Percentiles rank a stretch among this genome's conserved stretches.
Evolutionary conservation across 129 eudicot species (phyloP).

Genomic region (Helianthus annuus): DNA sequence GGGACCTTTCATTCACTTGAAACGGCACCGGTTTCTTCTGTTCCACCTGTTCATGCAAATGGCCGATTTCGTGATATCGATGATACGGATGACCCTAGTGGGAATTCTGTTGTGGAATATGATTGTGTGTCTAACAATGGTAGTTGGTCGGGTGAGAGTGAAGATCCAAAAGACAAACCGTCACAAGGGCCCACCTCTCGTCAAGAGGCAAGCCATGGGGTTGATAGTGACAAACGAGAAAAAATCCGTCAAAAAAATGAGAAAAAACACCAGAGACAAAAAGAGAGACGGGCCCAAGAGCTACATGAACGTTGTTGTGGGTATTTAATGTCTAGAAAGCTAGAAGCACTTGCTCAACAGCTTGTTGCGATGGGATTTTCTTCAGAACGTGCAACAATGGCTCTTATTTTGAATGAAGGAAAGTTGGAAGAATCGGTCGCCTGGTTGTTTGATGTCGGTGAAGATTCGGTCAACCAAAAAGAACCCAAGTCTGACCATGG

Average conservation of each 20-base stretch:
- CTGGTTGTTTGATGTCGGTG: slow-evolving; percentile 70
- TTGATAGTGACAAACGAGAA: slow-evolving; percentile 71
- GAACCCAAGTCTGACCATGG: slow-evolving; percentile 28
- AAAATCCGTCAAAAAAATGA: slow-evolving; percentile 79
- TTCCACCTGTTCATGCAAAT: slow-evolving; percentile 46
- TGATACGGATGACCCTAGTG: slow-evolving; percentile 60
- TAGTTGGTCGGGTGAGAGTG: slow-evolving; percentile 88
- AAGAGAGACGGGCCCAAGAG: slow-evolving; percentile 82
- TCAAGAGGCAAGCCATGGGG: slow-evolving; percentile 52
- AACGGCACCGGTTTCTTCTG: slow-evolving; percentile 44
- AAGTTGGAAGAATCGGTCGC: slow-evolving; percentile 67
- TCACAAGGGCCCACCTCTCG: slow-evolving; percentile 39
- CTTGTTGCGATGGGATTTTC: slow-evolving; percentile 79
- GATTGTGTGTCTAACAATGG: slow-evolving; percentile 68
- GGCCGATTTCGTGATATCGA: slow-evolving; percentile 58
- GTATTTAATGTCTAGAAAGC: slow-evolving; percentile 76
- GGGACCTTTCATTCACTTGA: slow-evolving; percentile 78
- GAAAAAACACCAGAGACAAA: slow-evolving; percentile 77
- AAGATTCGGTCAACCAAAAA: slow-evolving; percentile 46
- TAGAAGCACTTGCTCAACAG: slow-evolving; percentile 69
- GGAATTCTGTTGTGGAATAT: slow-evolving; percentile 50
- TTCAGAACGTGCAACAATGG: slow-evolving; percentile 79
- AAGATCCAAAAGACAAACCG: slow-evolving; percentile 75
- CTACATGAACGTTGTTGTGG: slow-evolving; percentile 76
- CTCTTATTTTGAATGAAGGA: slow-evolving; percentile 74